These are phyloP conservation scores for Schrenkiella parvula DNA, from an alignment of 345 rosid species.

Conservation along the genomic window DNA sequence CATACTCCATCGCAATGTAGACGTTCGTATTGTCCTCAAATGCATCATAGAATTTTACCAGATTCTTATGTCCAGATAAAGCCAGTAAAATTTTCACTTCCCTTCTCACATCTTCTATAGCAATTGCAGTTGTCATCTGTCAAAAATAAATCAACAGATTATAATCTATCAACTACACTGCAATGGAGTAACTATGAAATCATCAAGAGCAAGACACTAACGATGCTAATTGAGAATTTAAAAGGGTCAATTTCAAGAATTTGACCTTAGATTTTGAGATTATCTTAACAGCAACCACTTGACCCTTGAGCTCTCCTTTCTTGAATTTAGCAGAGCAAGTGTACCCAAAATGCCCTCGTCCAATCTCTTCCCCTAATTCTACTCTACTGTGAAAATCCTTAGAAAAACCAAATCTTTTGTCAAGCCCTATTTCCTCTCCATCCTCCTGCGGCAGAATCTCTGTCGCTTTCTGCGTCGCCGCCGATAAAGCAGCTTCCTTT, in stretches of 20 bases:
- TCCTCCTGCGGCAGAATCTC: constrained; percentile 40
- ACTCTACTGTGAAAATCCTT: constrained; percentile 60
- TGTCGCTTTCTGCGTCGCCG: constrained; percentile 27
- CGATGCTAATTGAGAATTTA: background rate
- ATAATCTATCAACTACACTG: background rate
- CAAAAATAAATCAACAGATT: constrained; percentile 2
- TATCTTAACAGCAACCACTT: constrained; percentile 85
- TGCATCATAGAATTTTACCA: constrained; percentile 82
- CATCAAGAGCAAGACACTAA: background rate
- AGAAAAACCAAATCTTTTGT: constrained; percentile 87
- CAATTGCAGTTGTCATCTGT: constrained; percentile 96
- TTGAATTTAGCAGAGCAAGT: constrained; percentile 89
- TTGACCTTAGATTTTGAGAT: constrained; percentile 87
- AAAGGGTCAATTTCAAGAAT: background rate
- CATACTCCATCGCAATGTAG: constrained; percentile 96
- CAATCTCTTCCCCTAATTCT: constrained; percentile 85
- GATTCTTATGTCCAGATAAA: constrained; percentile 83
- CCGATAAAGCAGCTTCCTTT: constrained; percentile 27
- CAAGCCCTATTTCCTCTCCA: constrained; percentile 50
- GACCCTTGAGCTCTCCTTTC: constrained; percentile 82
- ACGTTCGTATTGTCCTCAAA: constrained; percentile 83
- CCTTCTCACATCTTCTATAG: constrained; percentile 96
- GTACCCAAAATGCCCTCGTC: constrained; percentile 96
- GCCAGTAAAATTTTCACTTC: constrained; percentile 88
- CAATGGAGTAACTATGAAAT: background rate